A percentile compares a stretch with the other conserved stretches of the same genome.
Evolutionary conservation across 1,284 basidiomycete genomes (phyloP).

Genomic region (Ceratobasidium sp.): DNA sequence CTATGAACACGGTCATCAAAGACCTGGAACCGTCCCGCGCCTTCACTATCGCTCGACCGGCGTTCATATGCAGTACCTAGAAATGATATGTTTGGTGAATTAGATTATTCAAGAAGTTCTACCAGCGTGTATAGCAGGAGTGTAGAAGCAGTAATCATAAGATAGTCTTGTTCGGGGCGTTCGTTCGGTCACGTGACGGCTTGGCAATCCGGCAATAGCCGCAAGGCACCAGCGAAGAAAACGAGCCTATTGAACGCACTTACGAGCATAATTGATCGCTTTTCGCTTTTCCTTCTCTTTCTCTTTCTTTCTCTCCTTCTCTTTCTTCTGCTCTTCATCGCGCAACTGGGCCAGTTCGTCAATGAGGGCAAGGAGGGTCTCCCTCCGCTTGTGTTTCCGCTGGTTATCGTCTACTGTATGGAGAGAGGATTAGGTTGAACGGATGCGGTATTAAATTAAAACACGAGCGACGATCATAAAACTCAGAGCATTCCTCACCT

Average conservation of each 20-base stretch:
- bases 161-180: neutral
- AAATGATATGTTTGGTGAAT: neutral
- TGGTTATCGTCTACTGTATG: conserved; percentile 49
- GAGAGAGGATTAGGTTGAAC: neutral
- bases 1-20: neutral
- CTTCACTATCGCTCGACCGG: neutral
- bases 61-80: conserved; percentile 5
- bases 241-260: neutral
- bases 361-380: conserved; percentile 74
- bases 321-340: conserved; percentile 61
- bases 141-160: too few relatives aligned
- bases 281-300: too few relatives aligned
- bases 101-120: too few relatives aligned
- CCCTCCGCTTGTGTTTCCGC: conserved; percentile 69
- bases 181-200: neutral
- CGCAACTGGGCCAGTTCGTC: conserved; percentile 64
- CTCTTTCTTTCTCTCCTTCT: too few relatives aligned
- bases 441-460: neutral
- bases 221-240: neutral
- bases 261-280: conserved; percentile 30
- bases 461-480: neutral
- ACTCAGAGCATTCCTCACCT: conserved; percentile 1
- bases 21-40: neutral
- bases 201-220: neutral
- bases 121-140: too few relatives aligned